Evolutionary conservation across 495 filamentous ascomycete genomes (phyloP), one percentile per base, ranked within the genome.

Genomic region (Aspergillus baeticus): DNA sequence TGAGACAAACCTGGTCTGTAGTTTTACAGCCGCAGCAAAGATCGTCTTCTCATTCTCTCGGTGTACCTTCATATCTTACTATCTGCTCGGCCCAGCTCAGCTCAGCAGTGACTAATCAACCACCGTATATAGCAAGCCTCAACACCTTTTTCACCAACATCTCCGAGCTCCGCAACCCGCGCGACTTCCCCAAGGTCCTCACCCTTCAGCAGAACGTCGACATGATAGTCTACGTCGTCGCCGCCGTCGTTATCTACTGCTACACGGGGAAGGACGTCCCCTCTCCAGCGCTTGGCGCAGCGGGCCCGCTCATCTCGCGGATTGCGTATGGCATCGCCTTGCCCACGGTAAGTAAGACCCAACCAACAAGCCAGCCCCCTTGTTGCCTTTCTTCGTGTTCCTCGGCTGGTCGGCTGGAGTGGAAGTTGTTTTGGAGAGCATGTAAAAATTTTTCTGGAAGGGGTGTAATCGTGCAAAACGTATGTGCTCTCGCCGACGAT

Each of bases 71-170:
- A n/a, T n/a, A n/a, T n/a, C n/a, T n/a, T n/a, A n/a, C n/a, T n/a
- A n/a, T n/a, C n/a, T n/a, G n/a, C n/a, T n/a, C n/a, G n/a, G n/a
- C n/a, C n/a, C n/a, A n/a, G n/a, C n/a, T n/a, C n/a, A n/a, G n/a
- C 39, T 2, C 17, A n/a, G 13, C 4, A 2, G n/a, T n/a, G n/a
- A n/a, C n/a, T n/a, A n/a, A n/a, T n/a, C n/a, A n/a, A n/a, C n/a
- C n/a, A n/a, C n/a, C n/a, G n/a, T n/a, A n/a, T n/a, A 29, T n/a
- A 50, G 66, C 77, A 74, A 70, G 86, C 57, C 79, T 88, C 71
- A 72, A 86, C 62, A 80, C 86, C 59, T 86, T 89, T 71, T 88
- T 92, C 73, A 80, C 76, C 54, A 87, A 91, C 67, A 87, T 89
- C 57, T 80, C 85, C 44, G 89, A 92, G 66, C 84, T 92, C 79